Evolutionary conservation across 1,284 basidiomycete species (phyloP).

Genomic region (Coniferiporia weirii): DNA sequence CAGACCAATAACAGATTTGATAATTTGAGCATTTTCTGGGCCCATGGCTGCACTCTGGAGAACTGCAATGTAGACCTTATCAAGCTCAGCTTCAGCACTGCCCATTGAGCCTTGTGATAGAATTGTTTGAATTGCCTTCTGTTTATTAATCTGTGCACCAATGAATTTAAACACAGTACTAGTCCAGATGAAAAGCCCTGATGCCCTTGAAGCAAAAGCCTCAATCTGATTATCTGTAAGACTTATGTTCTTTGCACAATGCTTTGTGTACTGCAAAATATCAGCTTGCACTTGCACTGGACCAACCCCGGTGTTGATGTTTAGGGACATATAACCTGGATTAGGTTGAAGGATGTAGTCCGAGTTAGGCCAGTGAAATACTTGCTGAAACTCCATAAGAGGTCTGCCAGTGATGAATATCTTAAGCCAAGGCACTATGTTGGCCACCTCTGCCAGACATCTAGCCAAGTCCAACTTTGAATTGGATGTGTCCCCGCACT

Average conservation of each 20-base stretch:
- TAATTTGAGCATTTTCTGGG: not conserved
- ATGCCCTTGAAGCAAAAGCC: not conserved
- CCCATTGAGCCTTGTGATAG: not conserved
- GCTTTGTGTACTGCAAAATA: not conserved
- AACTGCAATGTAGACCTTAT: not conserved
- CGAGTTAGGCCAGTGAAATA: too few species aligned
- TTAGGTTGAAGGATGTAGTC: too few species aligned
- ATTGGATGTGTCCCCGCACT: not conserved
- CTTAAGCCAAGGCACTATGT: not conserved
- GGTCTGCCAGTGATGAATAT: not conserved
- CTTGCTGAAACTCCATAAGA: not conserved
- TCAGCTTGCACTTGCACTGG: not conserved
- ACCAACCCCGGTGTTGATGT: not conserved
- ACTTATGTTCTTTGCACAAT: not conserved
- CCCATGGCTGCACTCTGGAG: not conserved
- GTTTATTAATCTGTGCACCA: not conserved
- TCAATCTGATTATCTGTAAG: not conserved
- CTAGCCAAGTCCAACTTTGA: not conserved
- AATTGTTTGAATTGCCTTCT: not conserved
- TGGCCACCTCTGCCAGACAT: not conserved
- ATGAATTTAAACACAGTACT: not conserved
- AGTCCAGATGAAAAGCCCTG: conserved; percentile 1
- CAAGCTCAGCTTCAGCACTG: not conserved
- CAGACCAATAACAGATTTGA: not conserved
- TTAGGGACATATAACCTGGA: not conserved